Conservation (phyloP, 768 basidiomycete species). For the Mycena latifolia region DNA sequence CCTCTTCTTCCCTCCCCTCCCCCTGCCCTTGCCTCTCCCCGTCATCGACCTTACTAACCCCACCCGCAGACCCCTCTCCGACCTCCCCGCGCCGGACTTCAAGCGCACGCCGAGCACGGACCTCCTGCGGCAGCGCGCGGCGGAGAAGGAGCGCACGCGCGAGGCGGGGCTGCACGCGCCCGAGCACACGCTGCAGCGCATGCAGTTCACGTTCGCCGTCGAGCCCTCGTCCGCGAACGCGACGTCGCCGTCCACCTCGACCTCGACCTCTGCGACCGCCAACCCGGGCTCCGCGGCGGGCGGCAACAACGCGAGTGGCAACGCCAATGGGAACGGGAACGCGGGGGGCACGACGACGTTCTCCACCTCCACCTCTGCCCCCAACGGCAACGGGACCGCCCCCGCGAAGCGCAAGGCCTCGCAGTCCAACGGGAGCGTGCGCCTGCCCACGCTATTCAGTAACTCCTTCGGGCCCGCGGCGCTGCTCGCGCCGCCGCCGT, state of each 20-base stretch:
- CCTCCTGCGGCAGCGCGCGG: constrained; percentile 83
- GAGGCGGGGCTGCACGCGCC: constrained; percentile 73
- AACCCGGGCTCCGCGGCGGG: too few species aligned
- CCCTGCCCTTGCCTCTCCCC: not conserved
- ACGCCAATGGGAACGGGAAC: constrained; percentile 59
- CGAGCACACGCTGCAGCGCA: constrained; percentile 84
- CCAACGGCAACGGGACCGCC: constrained; percentile 44
- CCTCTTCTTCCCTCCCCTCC: too few species aligned
- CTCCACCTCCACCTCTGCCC: constrained; percentile 65
- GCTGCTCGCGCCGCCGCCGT: constrained; percentile 67
- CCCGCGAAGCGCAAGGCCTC: constrained; percentile 28
- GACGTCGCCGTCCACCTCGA: too few species aligned
- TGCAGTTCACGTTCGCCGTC: constrained; percentile 92
- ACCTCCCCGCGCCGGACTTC: constrained; percentile 87
- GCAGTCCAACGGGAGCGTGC: constrained; percentile 56
- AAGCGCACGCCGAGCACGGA: constrained; percentile 84
- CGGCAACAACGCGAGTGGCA: not conserved
- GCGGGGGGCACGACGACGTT: constrained; percentile 45
- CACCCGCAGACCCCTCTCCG: too few species aligned
- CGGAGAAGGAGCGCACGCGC: constrained; percentile 84
- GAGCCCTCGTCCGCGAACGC: constrained; percentile 48
- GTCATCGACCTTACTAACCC: constrained; percentile 26
- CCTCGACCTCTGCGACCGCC: not conserved
- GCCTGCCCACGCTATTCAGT: constrained; percentile 81
- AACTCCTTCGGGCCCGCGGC: constrained; percentile 85